Evolutionary conservation across 257 asterid species (phyloP), one percentile per base, ranked within the genome.

Genomic region (Gentiana macrophylla): DNA sequence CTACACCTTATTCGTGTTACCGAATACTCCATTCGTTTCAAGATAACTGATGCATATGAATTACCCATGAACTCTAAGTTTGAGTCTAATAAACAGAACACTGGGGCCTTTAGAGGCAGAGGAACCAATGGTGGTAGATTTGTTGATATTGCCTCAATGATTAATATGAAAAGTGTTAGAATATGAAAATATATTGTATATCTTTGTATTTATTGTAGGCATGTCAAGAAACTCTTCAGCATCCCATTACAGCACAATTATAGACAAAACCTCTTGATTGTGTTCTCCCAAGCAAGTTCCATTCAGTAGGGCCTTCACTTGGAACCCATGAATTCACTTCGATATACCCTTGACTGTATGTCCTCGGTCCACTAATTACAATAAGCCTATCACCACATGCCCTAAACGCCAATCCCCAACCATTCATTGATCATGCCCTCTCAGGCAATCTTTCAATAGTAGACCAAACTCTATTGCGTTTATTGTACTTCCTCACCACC

Each of bases 161-260:
- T 24, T 24, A 24, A 24, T 24, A 24, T 24, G 24, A 24, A 24
- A 24, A 24, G 1, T 24, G 24, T 24, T 24, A 24, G 24, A 24
- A 24, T 24, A 24, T 24, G 24, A 24, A 24, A 24, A 24, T 24
- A 24, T 24, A 24, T 24, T 24, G 24, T 24, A 24, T 24, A 24
- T 24, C 24, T 24, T 24, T 24, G 24, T 24, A 24, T 24, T 24
- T 24, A 24, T 24, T 24, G 24, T 24, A 24, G 24, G 24, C 24
- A 24, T 24, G 24, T 24, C 24, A 24, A 24, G 24, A 24, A 24
- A 51, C 58, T 66, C 59, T 59, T 85, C 82, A 92, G 83, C 99
- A 88, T 53, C 99, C 95, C 99, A 92, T 92, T 69, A 92, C 99
- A 38, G 99, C 94, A 73, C 97, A 92, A 62, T 92, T 92, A 79